Evolutionary conservation across 2,329 filamentous ascomycete genomes (phyloP).

Genomic region (Talaromyces albobiverticillius): DNA sequence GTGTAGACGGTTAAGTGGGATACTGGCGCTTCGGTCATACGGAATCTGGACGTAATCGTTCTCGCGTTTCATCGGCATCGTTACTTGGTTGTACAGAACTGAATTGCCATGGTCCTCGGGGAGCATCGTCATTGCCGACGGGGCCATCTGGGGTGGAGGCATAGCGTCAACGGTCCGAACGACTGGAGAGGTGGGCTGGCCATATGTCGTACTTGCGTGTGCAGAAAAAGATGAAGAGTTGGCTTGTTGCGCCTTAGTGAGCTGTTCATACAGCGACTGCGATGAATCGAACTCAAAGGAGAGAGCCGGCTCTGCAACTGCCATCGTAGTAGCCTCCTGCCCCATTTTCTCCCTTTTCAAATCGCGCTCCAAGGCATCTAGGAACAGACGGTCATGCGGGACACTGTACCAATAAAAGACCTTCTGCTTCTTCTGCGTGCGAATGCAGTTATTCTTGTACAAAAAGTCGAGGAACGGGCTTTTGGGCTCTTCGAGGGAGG

Average conservation of each 20-base stretch:
- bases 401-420: conserved; percentile 99
- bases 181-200: conserved; percentile 80
- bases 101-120: conserved; percentile 63
- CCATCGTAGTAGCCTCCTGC: conserved; percentile 94
- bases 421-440: conserved; percentile 99
- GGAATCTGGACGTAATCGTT: conserved; percentile 77
- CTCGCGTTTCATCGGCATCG: conserved; percentile 81
- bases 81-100: conserved; percentile 70
- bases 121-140: conserved; percentile 56
- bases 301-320: conserved; percentile 92
- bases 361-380: conserved; percentile 94
- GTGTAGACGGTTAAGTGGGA: conserved; percentile 66
- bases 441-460: conserved; percentile 99
- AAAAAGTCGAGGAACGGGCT: conserved; percentile 97
- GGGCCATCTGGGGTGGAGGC: conserved; percentile 78
- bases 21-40: conserved; percentile 88
- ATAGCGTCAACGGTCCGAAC: conserved; percentile 86
- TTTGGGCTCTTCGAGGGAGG: conserved; percentile 97
- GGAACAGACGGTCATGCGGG: conserved; percentile 92
- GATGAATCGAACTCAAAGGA: conserved; percentile 99
- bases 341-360: conserved; percentile 99
- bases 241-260: conserved; percentile 98
- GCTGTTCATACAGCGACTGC: conserved; percentile 97
- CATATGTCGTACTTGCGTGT: conserved; percentile 62
- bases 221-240: conserved; percentile 96